Evolutionary conservation across 2,329 filamentous ascomycete species (phyloP), one percentile per base, ranked within the genome.

Genomic region (Colletotrichum paranaense): DNA sequence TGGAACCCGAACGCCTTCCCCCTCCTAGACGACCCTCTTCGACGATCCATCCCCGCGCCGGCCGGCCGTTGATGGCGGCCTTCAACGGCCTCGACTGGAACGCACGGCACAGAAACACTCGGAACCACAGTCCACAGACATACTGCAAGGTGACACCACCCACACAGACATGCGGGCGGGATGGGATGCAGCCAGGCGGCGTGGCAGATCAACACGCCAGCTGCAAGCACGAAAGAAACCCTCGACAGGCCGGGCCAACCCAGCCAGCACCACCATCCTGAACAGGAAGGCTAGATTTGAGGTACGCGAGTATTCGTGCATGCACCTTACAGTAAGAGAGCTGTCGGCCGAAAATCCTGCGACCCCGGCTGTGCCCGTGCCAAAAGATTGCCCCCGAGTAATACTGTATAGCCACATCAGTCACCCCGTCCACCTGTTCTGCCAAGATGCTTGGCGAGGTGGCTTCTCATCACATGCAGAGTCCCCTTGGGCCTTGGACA

Each of bases 301-400:
- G 38, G 38, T 19, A 19, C 38, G 38, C 38, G 38, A 42, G 38
- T 19, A 19, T 42, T 42, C 38, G 38, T 42, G 38, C 38, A 42
- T 42, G 38, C 38, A 42, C 38, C 38, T 42, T 19, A 42, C 38
- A 42, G 38, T 19, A 42, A 7, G 16, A 24, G 42, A 53, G 22
- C 55, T 60, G 66, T 65, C 70, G 70, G 56, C 67, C 70, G 67
- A 62, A 38, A 62, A 49, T 65, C 53, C 55, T 59, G 46, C 67
- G 26, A 65, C 67, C 70, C 46, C 59, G 55, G 67, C 59, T 62
- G 32, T 8, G 56, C 46, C 67, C 60, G 26, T 28, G 11, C 5
- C 28, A n/a, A 19, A 60, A 53, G 22, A 22, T n/a, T 55, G 55
- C n/a, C 66, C 66, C 60, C 26, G 22, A 42, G 32, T 46, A 42